phyloP scores from a whole-genome alignment of 2,329 filamentous ascomycete species.

The Claviceps purpurea region DNA sequence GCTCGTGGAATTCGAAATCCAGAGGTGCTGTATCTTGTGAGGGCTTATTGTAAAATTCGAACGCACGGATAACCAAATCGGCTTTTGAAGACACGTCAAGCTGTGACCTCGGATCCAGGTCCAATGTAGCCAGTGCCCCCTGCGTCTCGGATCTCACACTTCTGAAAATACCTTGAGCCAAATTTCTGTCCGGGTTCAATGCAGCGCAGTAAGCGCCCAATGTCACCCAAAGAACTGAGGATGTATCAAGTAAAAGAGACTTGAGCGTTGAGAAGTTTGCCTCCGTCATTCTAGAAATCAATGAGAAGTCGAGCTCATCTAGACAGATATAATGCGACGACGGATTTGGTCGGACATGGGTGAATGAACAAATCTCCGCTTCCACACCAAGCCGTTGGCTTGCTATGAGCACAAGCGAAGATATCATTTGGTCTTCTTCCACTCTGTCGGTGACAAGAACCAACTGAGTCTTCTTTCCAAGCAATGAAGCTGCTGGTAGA shows the following conservation, averaged over 20 bases:
- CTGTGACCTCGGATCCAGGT: conserved; percentile 24
- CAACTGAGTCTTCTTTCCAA: neutral
- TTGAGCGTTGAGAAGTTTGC: conserved; percentile 25
- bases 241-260: conserved; percentile 19
- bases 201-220: conserved; percentile 24
- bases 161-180: conserved; percentile 31
- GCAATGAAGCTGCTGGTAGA: neutral
- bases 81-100: conserved; percentile 10
- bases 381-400: conserved; percentile 7
- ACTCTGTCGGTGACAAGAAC: conserved; percentile 14
- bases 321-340: conserved; percentile 24
- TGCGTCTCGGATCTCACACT: conserved; percentile 32
- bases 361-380: conserved; percentile 10
- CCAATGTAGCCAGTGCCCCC: conserved; percentile 30
- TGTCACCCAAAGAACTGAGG: conserved; percentile 27
- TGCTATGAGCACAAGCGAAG: conserved; percentile 6
- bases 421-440: conserved; percentile 10
- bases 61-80: conserved; percentile 18
- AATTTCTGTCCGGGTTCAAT: conserved; percentile 25
- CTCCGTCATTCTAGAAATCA: conserved; percentile 26
- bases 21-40: conserved; percentile 5
- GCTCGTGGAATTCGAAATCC: conserved; percentile 18
- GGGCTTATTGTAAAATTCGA: conserved; percentile 7
- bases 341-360: conserved; percentile 6
- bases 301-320: conserved; percentile 28